phyloP scores from a whole-genome alignment of 192 early-diverging fungal genomes.

The Coemansia pectinata region DNA sequence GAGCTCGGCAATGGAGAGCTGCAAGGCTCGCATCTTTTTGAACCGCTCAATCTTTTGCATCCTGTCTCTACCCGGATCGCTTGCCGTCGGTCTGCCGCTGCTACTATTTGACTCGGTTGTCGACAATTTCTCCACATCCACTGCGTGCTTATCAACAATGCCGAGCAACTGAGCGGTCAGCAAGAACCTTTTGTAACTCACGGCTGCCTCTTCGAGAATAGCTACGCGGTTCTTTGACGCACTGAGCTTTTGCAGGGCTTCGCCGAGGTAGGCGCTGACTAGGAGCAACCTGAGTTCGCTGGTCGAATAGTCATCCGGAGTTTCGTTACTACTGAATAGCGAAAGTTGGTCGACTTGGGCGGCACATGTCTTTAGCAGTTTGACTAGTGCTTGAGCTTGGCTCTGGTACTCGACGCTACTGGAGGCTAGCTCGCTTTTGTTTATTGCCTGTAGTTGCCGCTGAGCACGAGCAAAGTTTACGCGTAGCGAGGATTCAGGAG shows the following conservation, averaged over 20 bases:
- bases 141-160: conserved; percentile 8
- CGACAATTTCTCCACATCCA: not conserved
- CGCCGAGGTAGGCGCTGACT: conserved; percentile 37
- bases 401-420: conserved; percentile 47
- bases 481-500: conserved; percentile 19
- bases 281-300: conserved; percentile 66
- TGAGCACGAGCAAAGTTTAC: conserved; percentile 43
- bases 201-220: conserved; percentile 21
- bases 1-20: conserved; percentile 75
- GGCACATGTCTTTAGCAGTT: conserved; percentile 22
- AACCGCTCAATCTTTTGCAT: conserved; percentile 51
- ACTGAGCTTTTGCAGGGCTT: conserved; percentile 36
- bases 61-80: conserved; percentile 17
- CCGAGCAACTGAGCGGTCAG: conserved; percentile 19
- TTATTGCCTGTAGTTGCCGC: conserved; percentile 28
- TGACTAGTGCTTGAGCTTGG: conserved; percentile 15
- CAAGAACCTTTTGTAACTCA: conserved; percentile 29
- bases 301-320: conserved; percentile 83
- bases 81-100: not conserved
- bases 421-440: conserved; percentile 21
- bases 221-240: conserved; percentile 2
- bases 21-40: conserved; percentile 62
- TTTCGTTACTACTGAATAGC: conserved; percentile 87
- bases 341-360: conserved; percentile 54
- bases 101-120: not conserved